Evolutionary conservation across 768 basidiomycete species (phyloP).

Genomic region (Termitomyces sp.): DNA sequence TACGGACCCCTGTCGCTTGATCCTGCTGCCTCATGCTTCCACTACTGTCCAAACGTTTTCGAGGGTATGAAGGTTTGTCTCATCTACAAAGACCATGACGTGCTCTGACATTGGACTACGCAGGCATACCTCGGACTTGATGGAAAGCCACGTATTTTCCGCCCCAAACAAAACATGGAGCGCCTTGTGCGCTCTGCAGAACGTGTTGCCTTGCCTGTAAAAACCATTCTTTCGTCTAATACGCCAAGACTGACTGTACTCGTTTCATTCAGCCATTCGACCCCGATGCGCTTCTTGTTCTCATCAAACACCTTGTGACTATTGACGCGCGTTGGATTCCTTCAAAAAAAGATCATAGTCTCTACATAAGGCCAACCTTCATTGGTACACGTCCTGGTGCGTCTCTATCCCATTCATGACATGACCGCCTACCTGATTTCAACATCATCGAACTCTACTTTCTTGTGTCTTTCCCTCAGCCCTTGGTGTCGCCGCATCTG

Average conservation of each 20-base stretch:
- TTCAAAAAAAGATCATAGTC: constrained; percentile 58
- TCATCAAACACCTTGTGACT: constrained; percentile 69
- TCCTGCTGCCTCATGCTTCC: constrained; percentile 72
- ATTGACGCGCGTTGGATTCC: constrained; percentile 88
- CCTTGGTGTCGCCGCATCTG: constrained; percentile 64
- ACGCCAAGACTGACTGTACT: background rate
- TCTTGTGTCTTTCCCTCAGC: constrained; percentile 15
- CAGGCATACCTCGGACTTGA: constrained; percentile 70
- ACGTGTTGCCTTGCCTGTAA: constrained; percentile 67
- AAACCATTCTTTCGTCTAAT: background rate
- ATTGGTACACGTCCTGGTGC: constrained; percentile 45
- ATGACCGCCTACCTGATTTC: constrained; percentile 29
- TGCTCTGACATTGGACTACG: background rate
- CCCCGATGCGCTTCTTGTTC: constrained; percentile 55
- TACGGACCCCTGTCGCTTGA: constrained; percentile 67
- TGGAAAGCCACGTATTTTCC: constrained; percentile 71
- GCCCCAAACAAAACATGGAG: constrained; percentile 82
- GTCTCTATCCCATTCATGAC: constrained; percentile 25
- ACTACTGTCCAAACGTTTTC: constrained; percentile 82
- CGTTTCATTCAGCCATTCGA: constrained; percentile 54
- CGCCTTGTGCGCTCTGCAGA: constrained; percentile 66
- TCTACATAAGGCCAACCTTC: constrained; percentile 84
- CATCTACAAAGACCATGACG: background rate
- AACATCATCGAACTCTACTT: constrained; percentile 44
- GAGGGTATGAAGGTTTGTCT: constrained; percentile 72